Evolutionary conservation across 2,329 filamentous ascomycete species (phyloP).

Genomic region (Nannizziopsis arthrosporioides): DNA sequence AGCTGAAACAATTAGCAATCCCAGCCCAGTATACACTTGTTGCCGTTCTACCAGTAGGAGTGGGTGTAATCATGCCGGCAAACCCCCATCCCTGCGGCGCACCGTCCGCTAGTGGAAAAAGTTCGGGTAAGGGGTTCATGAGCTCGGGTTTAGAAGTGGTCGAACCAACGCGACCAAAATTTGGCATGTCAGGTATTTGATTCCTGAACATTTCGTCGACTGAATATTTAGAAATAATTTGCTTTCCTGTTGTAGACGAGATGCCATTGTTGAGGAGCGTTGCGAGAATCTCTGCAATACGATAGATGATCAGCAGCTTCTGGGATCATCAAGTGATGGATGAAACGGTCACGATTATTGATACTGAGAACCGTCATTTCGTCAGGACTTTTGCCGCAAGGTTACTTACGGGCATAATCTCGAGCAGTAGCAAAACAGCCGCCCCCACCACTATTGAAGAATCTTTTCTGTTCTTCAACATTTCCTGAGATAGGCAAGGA

Average conservation of each 20-base stretch:
- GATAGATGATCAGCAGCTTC: background rate
- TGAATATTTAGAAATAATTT: conserved; percentile 46
- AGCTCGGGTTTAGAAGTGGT: conserved; percentile 40
- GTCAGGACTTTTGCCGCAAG: background rate
- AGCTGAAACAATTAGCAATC: conserved; percentile 51
- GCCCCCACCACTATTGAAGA: conserved; percentile 51
- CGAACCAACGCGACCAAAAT: conserved; percentile 40
- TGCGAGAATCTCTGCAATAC: conserved; percentile 44
- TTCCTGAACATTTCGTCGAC: conserved; percentile 56
- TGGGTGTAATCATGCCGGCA: conserved; percentile 45
- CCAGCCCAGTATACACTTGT: conserved; percentile 49
- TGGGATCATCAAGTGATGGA: background rate
- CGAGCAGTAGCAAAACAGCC: conserved; percentile 49
- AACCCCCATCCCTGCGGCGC: conserved; percentile 57
- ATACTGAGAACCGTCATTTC: too few species aligned
- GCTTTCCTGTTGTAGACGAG: conserved; percentile 43
- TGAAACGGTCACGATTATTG: conserved; percentile 4
- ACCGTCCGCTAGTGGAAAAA: conserved; percentile 21
- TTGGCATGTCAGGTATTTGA: conserved; percentile 45
- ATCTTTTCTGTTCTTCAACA: conserved; percentile 32
- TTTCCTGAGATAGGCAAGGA: conserved; percentile 35
- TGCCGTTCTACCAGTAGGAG: conserved; percentile 41
- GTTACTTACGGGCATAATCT: conserved; percentile 47
- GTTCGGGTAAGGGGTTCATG: conserved; percentile 26
- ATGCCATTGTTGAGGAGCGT: conserved; percentile 54